Percentiles rank a stretch among this genome's conserved stretches.
These are phyloP conservation scores for Aspergillus nanangensis DNA, from an alignment of 495 filamentous ascomycete genomes.

Conservation along the genomic window DNA sequence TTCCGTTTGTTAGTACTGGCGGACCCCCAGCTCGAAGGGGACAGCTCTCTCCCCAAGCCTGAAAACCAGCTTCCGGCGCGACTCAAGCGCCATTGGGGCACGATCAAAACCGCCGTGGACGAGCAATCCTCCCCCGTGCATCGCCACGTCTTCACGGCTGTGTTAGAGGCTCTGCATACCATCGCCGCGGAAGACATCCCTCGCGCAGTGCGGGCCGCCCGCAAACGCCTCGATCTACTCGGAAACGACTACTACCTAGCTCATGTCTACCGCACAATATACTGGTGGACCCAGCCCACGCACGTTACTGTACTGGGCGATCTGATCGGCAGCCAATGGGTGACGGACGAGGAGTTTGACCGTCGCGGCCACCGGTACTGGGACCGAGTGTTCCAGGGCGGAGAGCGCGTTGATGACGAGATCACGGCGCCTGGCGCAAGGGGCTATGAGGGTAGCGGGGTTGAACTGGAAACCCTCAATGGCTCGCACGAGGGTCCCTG, in stretches of 20 bases:
- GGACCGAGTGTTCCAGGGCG: slow-evolving; percentile 70
- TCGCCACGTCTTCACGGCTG: slow-evolving; percentile 28
- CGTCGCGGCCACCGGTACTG: slow-evolving; percentile 70
- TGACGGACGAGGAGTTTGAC: slow-evolving; percentile 77
- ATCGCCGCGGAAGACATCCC: slow-evolving; percentile 62
- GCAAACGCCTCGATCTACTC: slow-evolving; percentile 80
- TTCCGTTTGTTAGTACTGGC: slow-evolving; percentile 88
- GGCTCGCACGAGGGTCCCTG: slow-evolving; percentile 56
- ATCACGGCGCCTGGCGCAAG: slow-evolving; percentile 29
- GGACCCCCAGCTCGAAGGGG: slow-evolving; percentile 94
- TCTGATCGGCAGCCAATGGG: slow-evolving; percentile 94
- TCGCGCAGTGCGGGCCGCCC: slow-evolving; percentile 51
- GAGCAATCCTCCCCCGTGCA: slow-evolving; percentile 11
- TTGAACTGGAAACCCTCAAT: slow-evolving; percentile 41
- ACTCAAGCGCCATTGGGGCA: slow-evolving; percentile 44
- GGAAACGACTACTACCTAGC: slow-evolving; percentile 95
- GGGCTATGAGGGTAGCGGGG: too few relatives aligned
- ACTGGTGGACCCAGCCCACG: slow-evolving; percentile 76
- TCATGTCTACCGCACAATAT: slow-evolving; percentile 83
- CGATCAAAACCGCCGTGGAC: slow-evolving; percentile 9
- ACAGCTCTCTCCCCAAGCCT: slow-evolving; percentile 68
- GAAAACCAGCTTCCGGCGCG: slow-evolving; percentile 58
- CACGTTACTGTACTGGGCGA: slow-evolving; percentile 90
- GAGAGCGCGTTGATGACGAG: slow-evolving; percentile 63
- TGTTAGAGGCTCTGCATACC: slow-evolving; percentile 45